Evolutionary conservation across 2,329 filamentous ascomycete species (phyloP), one percentile per base, ranked within the genome.

Genomic region (Neopestalotiopsis sp.): DNA sequence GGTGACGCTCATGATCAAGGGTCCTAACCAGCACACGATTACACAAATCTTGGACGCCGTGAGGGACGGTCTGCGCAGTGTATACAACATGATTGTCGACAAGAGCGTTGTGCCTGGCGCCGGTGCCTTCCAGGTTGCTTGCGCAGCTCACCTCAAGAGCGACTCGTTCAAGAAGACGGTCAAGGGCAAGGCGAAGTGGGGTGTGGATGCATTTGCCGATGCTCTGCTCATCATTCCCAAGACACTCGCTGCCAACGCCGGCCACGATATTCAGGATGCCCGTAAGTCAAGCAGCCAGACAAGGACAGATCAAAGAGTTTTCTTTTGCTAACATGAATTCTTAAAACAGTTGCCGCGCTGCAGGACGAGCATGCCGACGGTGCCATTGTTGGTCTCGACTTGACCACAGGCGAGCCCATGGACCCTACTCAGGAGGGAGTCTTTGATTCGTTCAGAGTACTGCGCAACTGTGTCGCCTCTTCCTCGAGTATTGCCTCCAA

Each of bases 11-110:
- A 88, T 99, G 77, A 98, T 99, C 87, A 99, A 98, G 87, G 96
- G 96, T 30, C 96, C 96, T 72, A 99, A 99, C 83, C 87, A 91
- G 78, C 96, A 99, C 85, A 98, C 95, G 71, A 99, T 99, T 76
- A 91, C 93, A 14, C 96, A 99, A 82, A 94, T 99, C 78, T 97
- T 94, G 73, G 96, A 99, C 79, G 96, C 96, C 2, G 96, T 98
- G 59, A 90, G 96, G 67, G 96, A 99, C 79, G 96, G 96, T 71
- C 88, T 99, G 74, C 90, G 96, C 78, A 97, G 94, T 79, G 96
- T 98, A 64, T 98, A 98, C 89, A 99, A 99, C 87, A 97, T 97
- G 87, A 98, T 99, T 80, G 95, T 98, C n/a, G 96, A 99, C 81
- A 90, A 92, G 83, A 95, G 93, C 74, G 96, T 99, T 24, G 94